These are phyloP conservation scores for Xylaria bambusicola DNA, from an alignment of 495 filamentous ascomycete species.

Conservation along the genomic window DNA sequence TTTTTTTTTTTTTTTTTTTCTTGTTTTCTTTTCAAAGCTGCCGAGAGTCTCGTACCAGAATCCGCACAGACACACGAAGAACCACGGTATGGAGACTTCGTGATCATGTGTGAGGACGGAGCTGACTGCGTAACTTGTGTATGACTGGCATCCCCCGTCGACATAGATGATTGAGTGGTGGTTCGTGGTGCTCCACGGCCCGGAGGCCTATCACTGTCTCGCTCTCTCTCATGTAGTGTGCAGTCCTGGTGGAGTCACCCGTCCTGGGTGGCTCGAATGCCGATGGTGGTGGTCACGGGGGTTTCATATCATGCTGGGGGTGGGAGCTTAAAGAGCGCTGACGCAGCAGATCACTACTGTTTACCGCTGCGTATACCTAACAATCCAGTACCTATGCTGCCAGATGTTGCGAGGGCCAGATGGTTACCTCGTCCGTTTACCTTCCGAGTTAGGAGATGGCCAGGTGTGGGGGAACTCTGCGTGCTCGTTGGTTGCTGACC, in stretches of 20 bases:
- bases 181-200: neutral
- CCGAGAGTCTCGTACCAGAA: too few species aligned
- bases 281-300: slow-evolving; percentile 4
- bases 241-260: too few species aligned
- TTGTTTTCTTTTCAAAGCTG: too few species aligned
- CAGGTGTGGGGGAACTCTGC: neutral
- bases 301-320: slow-evolving; percentile 4
- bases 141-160: neutral
- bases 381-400: too few species aligned
- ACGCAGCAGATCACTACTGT: too few species aligned
- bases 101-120: too few species aligned
- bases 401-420: neutral
- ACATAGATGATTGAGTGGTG: neutral
- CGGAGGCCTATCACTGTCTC: too few species aligned
- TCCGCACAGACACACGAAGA: too few species aligned
- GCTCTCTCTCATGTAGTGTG: too few species aligned
- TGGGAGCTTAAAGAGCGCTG: too few species aligned
- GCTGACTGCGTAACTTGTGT: slow-evolving; percentile 11
- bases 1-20: too few species aligned
- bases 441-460: slow-evolving; percentile 8
- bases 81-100: neutral
- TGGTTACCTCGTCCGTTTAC: slow-evolving; percentile 1
- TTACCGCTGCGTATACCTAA: too few species aligned
- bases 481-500: slow-evolving; percentile 7
- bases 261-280: neutral